A percentile compares a stretch with the other conserved stretches of the same genome.
Conservation (phyloP, 768 basidiomycete species). For the Tricholomella constricta region DNA sequence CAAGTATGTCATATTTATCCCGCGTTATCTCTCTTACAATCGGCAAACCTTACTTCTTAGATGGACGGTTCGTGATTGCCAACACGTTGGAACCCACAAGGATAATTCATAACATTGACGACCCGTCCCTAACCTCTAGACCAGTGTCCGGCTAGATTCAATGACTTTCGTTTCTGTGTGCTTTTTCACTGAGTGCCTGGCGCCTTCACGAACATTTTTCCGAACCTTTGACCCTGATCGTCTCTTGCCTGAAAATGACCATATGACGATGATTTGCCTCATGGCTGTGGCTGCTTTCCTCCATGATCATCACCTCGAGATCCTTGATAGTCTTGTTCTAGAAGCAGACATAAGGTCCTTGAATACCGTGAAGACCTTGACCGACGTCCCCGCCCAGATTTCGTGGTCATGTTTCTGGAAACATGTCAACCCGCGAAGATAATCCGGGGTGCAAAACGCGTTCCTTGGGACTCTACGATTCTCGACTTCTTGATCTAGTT, state of each 20-base stretch:
- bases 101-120: constrained; percentile 35
- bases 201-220: neutral
- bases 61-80: constrained; percentile 45
- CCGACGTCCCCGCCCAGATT: too few species aligned
- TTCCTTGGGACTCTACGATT: too few species aligned
- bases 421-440: too few species aligned
- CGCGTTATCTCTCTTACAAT: neutral
- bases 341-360: too few species aligned
- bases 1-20: constrained; percentile 52
- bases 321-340: neutral
- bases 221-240: too few species aligned
- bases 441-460: too few species aligned
- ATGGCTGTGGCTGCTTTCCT: too few species aligned
- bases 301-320: neutral
- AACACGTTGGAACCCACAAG: constrained; percentile 50
- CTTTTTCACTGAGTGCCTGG: neutral
- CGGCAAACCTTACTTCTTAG: constrained; percentile 25
- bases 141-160: neutral
- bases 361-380: too few species aligned
- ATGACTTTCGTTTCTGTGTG: neutral
- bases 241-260: neutral
- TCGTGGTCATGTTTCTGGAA: too few species aligned
- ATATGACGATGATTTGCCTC: too few species aligned
- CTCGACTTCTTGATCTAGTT: too few species aligned
- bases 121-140: neutral